Evolutionary conservation across 148 eudicot genomes (phyloP).

Genomic region (Nyssa sinensis): DNA sequence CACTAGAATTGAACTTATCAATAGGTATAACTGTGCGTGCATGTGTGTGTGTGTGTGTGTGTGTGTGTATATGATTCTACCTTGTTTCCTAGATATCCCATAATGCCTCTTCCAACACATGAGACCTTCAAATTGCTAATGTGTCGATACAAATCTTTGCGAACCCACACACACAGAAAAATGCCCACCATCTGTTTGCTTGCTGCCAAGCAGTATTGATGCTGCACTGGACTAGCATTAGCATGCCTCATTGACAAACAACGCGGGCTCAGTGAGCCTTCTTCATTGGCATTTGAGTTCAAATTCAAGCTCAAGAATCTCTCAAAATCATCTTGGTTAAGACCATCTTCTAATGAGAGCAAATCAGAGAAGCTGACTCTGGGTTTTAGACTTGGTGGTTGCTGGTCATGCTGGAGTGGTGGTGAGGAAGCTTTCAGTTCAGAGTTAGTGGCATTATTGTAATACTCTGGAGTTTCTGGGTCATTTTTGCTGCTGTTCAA

Average conservation of each 20-base stretch:
- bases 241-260: not conserved
- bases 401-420: not conserved
- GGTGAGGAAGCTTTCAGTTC: not conserved
- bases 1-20: too few relatives aligned
- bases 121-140: constrained; percentile 48
- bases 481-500: constrained; percentile 18
- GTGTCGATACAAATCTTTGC: constrained; percentile 35
- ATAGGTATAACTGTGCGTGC: too few relatives aligned
- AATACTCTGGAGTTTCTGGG: constrained; percentile 13
- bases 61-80: too few relatives aligned
- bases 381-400: too few relatives aligned
- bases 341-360: constrained; percentile 15
- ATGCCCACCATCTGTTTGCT: constrained; percentile 75
- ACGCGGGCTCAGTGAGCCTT: constrained; percentile 20
- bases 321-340: not conserved
- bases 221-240: not conserved
- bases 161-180: constrained; percentile 55
- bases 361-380: constrained; percentile 19
- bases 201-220: constrained; percentile 34
- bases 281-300: constrained; percentile 18
- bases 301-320: constrained; percentile 19
- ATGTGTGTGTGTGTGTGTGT: too few relatives aligned
- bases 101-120: constrained; percentile 62
- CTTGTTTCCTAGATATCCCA: constrained; percentile 83
- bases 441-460: constrained; percentile 12